phyloP scores from a whole-genome alignment of 2,329 filamentous ascomycete species.

The Colletotrichum lindemuthianum region DNA sequence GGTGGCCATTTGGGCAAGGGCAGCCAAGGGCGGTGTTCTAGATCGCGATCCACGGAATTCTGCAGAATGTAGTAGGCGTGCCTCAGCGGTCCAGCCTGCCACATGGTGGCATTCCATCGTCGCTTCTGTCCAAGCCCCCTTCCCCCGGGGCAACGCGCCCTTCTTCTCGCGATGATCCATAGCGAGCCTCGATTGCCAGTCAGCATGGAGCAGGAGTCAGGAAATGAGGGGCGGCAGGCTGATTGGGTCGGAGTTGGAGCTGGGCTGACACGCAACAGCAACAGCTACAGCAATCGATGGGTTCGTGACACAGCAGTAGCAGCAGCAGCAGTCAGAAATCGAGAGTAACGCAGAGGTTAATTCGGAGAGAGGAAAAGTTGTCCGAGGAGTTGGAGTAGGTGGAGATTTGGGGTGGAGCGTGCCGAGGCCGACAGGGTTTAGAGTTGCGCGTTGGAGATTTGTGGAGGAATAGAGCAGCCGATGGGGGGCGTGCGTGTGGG shows the following conservation, averaged over 20 bases:
- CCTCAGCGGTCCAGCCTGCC: no score
- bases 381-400: constrained; percentile 25
- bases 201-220: background rate
- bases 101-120: constrained; percentile 10
- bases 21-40: background rate
- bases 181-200: background rate
- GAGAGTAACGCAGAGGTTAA: background rate
- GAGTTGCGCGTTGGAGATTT: constrained; percentile 26
- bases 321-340: no score
- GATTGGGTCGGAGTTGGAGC: no score
- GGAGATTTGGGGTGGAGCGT: constrained; percentile 27
- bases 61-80: no score
- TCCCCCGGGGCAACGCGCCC: no score
- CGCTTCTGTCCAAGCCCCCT: background rate
- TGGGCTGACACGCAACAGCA: no score
- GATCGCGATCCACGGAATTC: constrained; percentile 17
- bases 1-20: background rate
- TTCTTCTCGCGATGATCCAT: background rate
- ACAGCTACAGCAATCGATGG: no score
- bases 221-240: no score
- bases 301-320: background rate
- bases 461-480: constrained; percentile 13
- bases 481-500: constrained; percentile 20
- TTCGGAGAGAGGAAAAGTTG: constrained; percentile 1
- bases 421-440: constrained; percentile 26